Conservation (phyloP, 306 rosid genomes). For the Rosa persica region DNA sequence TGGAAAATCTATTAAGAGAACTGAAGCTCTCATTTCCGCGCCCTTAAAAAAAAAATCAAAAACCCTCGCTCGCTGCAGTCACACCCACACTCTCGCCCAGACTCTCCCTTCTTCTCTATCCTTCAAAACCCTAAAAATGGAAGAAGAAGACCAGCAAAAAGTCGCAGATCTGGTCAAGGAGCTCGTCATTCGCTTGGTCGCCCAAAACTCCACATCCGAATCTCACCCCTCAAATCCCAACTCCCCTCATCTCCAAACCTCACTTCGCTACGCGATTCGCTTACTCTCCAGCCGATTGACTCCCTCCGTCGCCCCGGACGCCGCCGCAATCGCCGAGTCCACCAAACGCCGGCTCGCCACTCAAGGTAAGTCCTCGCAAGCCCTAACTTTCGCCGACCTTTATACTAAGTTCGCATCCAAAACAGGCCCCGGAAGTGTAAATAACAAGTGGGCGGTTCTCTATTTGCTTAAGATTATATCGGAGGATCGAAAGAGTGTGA, state of each 20-base stretch:
- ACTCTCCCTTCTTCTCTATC: not conserved
- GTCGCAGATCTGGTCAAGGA: conserved; percentile 82
- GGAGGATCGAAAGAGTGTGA: conserved; percentile 50
- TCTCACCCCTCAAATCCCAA: conserved; percentile 33
- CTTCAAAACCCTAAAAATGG: conserved; percentile 39
- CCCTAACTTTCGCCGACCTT: conserved; percentile 88
- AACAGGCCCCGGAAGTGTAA: conserved; percentile 62
- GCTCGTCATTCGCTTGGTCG: conserved; percentile 65
- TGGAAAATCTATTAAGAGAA: too few species aligned
- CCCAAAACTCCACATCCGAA: conserved; percentile 41
- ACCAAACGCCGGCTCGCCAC: conserved; percentile 89
- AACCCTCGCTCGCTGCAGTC: conserved; percentile 4
- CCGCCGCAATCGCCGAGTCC: conserved; percentile 87
- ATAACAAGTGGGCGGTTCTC: conserved; percentile 89
- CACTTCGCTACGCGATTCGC: conserved; percentile 84
- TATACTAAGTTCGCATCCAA: conserved; percentile 72
- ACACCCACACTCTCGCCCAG: not conserved
- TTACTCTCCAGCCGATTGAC: conserved; percentile 73
- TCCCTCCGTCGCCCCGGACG: conserved; percentile 80
- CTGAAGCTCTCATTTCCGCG: not conserved
- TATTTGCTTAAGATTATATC: conserved; percentile 74
- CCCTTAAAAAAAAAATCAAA: conserved; percentile 13
- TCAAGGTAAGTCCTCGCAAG: conserved; percentile 80
- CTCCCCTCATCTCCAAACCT: conserved; percentile 49
- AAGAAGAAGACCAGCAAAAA: conserved; percentile 83